Percentiles rank a stretch among this genome's conserved stretches.
Conservation (phyloP, 163 green algal genomes). For the Picocystis sp. region DNA sequence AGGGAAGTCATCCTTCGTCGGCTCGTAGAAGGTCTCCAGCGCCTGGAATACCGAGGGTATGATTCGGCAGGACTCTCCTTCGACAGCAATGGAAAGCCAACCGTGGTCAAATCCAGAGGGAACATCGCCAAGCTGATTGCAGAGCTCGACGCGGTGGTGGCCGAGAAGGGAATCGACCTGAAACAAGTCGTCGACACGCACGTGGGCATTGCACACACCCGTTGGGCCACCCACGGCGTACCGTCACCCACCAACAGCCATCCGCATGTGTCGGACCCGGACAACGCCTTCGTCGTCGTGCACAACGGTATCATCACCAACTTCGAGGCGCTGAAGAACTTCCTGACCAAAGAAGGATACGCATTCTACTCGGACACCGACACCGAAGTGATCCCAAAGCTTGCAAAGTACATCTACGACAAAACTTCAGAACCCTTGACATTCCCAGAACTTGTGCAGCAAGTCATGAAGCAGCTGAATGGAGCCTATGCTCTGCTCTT, state of each 20-base stretch:
- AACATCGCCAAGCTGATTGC: slow-evolving; percentile 75
- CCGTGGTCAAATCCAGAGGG: slow-evolving; percentile 70
- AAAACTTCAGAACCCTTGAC: slow-evolving; percentile 3
- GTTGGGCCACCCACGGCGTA: slow-evolving; percentile 90
- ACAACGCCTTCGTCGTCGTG: slow-evolving; percentile 82
- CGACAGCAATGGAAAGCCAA: slow-evolving; percentile 14
- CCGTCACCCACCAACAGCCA: slow-evolving; percentile 75
- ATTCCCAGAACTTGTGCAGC: slow-evolving; percentile 68
- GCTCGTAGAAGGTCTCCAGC: slow-evolving; percentile 73
- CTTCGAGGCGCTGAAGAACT: slow-evolving; percentile 31
- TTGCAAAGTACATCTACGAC: slow-evolving; percentile 78
- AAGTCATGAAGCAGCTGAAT: slow-evolving; percentile 88
- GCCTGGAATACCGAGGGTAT: slow-evolving; percentile 97
- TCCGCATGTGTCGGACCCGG: slow-evolving; percentile 50
- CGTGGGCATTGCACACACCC: slow-evolving; percentile 79
- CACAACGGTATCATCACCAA: slow-evolving; percentile 99
- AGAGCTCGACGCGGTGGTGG: slow-evolving; percentile 14
- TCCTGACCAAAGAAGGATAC: slow-evolving; percentile 22
- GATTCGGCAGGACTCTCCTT: slow-evolving; percentile 75
- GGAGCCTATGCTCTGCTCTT: slow-evolving; percentile 91
- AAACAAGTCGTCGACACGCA: slow-evolving; percentile 23
- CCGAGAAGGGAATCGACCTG: slow-evolving; percentile 1
- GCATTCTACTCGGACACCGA: slow-evolving; percentile 91
- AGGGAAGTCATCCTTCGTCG: slow-evolving; percentile 54
- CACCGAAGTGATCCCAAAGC: slow-evolving; percentile 97